phyloP scores from a whole-genome alignment of 495 filamentous ascomycete genomes.

The Immersiella caudata region DNA sequence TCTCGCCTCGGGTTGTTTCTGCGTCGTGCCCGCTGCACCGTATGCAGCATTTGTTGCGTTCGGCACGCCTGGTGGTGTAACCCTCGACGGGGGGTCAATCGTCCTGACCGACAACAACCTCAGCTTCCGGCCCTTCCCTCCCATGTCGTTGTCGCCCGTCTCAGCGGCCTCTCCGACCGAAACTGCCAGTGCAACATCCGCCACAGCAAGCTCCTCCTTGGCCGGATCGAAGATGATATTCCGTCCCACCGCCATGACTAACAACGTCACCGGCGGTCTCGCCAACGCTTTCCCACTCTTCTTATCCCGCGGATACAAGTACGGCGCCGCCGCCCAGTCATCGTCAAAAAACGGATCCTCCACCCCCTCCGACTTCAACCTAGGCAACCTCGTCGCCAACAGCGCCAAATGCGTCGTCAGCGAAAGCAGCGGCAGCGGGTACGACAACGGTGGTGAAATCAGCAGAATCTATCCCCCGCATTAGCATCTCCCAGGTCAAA shows the following conservation, averaged over 20 bases:
- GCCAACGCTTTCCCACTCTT: constrained; percentile 27
- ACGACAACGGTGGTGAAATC: constrained; percentile 86
- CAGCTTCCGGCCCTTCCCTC: constrained; percentile 34
- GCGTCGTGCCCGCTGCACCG: constrained; percentile 40
- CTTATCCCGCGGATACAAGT: constrained; percentile 66
- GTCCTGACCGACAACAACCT: constrained; percentile 66
- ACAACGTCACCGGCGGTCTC: constrained; percentile 80
- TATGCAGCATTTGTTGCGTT: constrained; percentile 71
- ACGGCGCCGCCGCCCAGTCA: constrained; percentile 84
- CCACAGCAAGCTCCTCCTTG: constrained; percentile 87
- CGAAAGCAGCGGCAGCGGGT: constrained; percentile 88
- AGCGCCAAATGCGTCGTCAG: constrained; percentile 96
- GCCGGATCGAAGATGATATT: constrained; percentile 94
- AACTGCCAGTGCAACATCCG: constrained; percentile 82
- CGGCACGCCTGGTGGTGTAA: constrained; percentile 65
- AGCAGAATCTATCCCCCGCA: constrained; percentile 72
- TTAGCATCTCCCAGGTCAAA: neutral
- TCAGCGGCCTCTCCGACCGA: constrained; percentile 55
- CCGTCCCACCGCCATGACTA: constrained; percentile 81
- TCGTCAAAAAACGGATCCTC: constrained; percentile 98
- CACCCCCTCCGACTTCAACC: constrained; percentile 78
- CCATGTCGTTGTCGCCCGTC: neutral
- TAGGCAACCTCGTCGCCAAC: constrained; percentile 80
- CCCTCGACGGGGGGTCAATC: constrained; percentile 62
- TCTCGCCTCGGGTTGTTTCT: constrained; percentile 45